Evolutionary conservation across 1,284 basidiomycete genomes (phyloP).

Genomic region (Cryptococcus maquisensis): DNA sequence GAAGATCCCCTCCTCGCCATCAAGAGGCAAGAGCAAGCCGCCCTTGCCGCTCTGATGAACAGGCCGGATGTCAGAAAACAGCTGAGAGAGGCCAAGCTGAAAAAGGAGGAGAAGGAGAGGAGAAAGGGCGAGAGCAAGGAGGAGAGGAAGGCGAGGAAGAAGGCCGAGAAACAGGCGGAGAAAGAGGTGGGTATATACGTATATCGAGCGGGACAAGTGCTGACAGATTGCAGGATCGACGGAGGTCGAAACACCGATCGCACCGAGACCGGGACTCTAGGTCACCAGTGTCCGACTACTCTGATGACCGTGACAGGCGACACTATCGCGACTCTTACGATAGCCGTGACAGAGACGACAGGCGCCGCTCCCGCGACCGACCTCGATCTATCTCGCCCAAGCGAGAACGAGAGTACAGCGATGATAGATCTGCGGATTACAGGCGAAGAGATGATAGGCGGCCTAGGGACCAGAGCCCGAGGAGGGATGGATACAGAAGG

Average conservation of each 20-base stretch:
- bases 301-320: constrained; percentile 19
- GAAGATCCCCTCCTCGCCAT: constrained; percentile 95
- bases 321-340: constrained; percentile 14
- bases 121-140: constrained; percentile 50
- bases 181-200: background rate
- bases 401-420: constrained; percentile 6
- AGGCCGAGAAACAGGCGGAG: constrained; percentile 55
- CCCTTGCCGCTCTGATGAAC: constrained; percentile 81
- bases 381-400: constrained; percentile 15
- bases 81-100: constrained; percentile 68
- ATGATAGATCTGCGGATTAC: constrained; percentile 13
- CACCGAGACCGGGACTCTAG: constrained; percentile 16
- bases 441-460: constrained; percentile 6
- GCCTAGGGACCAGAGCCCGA: constrained; percentile 10
- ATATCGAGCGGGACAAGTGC: background rate
- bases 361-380: constrained; percentile 9
- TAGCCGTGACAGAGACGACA: constrained; percentile 11
- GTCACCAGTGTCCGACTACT: constrained; percentile 26
- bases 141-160: constrained; percentile 58
- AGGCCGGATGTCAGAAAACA: constrained; percentile 84
- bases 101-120: constrained; percentile 62
- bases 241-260: constrained; percentile 17
- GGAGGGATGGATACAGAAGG: background rate
- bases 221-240: constrained; percentile 34
- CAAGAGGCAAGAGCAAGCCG: constrained; percentile 94